Percentiles rank a stretch among this genome's conserved stretches.
phyloP scores from a whole-genome alignment of 805 yeast species.

The Metschnikowia chrysomelidarum region DNA sequence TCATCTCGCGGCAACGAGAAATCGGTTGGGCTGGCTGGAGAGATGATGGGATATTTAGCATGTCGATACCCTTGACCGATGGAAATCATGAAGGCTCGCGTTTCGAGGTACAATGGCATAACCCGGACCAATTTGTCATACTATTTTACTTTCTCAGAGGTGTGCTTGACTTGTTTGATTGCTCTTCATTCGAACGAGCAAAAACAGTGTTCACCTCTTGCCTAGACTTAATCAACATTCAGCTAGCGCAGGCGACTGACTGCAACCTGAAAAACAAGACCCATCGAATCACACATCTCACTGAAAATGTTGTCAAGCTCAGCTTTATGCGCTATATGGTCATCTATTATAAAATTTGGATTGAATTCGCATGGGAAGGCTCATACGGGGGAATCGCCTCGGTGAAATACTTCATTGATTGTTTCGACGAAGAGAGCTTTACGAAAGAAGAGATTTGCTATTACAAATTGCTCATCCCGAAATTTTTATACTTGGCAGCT shows the following conservation, averaged over 20 bases:
- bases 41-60: conserved; percentile 24
- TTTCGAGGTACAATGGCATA: conserved; percentile 40
- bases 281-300: conserved; percentile 10
- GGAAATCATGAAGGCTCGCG: not conserved
- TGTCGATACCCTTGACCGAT: conserved; percentile 5
- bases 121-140: conserved; percentile 42
- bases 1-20: conserved; percentile 20
- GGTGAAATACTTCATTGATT: conserved; percentile 33
- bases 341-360: conserved; percentile 37
- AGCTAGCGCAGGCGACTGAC: conserved; percentile 10
- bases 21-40: conserved; percentile 27
- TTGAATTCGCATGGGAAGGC: conserved; percentile 29
- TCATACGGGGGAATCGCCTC: conserved; percentile 23
- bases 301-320: conserved; percentile 23
- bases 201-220: conserved; percentile 38
- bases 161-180: conserved; percentile 34
- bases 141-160: conserved; percentile 44
- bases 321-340: conserved; percentile 23
- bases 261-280: conserved; percentile 1
- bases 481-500: conserved; percentile 40
- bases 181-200: conserved; percentile 34
- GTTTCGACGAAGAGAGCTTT: conserved; percentile 35
- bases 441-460: conserved; percentile 39
- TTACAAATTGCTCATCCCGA: conserved; percentile 36
- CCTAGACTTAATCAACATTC: conserved; percentile 15